phyloP scores from a whole-genome alignment of 2,329 filamentous ascomycete genomes.

The Septoria petroselini region DNA sequence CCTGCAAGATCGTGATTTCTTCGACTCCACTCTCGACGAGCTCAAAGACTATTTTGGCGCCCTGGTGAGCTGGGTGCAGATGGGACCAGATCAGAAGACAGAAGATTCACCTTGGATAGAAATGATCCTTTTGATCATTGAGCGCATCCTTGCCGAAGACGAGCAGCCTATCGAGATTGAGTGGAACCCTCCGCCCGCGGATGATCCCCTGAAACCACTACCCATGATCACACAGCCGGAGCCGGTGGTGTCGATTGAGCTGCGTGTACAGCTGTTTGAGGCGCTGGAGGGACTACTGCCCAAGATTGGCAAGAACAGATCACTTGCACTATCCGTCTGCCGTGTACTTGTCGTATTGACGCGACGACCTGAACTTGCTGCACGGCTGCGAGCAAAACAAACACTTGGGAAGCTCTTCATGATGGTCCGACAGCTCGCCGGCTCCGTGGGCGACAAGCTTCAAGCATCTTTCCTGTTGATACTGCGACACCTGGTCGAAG shows the following conservation, averaged over 20 bases:
- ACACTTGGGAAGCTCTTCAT: constrained; percentile 88
- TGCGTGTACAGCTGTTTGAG: constrained; percentile 70
- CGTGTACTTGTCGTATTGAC: constrained; percentile 86
- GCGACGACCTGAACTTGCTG: constrained; percentile 70
- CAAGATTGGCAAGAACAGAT: constrained; percentile 80
- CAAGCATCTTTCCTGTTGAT: constrained; percentile 77
- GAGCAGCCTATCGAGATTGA: constrained; percentile 71
- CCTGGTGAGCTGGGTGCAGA: constrained; percentile 74
- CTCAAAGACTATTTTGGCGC: constrained; percentile 73
- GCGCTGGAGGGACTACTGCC: constrained; percentile 80
- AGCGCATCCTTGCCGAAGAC: constrained; percentile 86
- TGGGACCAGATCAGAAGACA: constrained; percentile 61
- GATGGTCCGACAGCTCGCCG: constrained; percentile 89
- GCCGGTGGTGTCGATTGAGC: constrained; percentile 59
- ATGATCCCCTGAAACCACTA: constrained; percentile 37
- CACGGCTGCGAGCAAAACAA: constrained; percentile 76
- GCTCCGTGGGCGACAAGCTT: constrained; percentile 71
- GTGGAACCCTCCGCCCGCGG: constrained; percentile 57
- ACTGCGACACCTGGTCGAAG: constrained; percentile 88
- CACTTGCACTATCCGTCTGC: constrained; percentile 76
- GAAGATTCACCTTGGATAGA: constrained; percentile 91
- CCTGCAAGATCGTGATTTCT: constrained; percentile 78
- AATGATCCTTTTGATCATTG: constrained; percentile 82
- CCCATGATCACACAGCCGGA: constrained; percentile 60
- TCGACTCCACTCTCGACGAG: constrained; percentile 68